phyloP scores from a whole-genome alignment of 1,139 yeast species.

The Ashbya aceris region DNA sequence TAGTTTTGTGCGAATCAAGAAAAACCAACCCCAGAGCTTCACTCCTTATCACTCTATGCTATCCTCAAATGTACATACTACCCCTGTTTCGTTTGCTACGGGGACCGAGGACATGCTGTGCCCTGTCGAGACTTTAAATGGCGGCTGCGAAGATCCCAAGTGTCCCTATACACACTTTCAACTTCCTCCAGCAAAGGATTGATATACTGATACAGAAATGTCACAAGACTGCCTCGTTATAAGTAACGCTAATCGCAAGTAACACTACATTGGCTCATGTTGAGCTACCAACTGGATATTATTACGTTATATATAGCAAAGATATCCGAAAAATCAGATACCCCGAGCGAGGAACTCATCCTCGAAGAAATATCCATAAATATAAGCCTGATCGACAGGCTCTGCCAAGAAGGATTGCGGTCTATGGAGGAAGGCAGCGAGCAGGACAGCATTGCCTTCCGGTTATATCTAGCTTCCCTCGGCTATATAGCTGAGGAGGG shows the following conservation, averaged over 20 bases:
- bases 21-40: not conserved
- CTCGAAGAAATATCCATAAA: too few species aligned
- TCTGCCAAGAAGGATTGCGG: too few species aligned
- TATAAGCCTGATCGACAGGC: too few species aligned
- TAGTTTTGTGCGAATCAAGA: conserved; percentile 1
- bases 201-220: too few species aligned
- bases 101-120: not conserved
- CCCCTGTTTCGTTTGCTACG: not conserved
- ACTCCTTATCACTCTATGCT: conserved; percentile 1
- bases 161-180: not conserved
- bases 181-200: too few species aligned
- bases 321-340: too few species aligned
- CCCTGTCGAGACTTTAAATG: conserved; percentile 1
- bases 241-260: too few species aligned
- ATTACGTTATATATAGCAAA: too few species aligned
- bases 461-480: not conserved
- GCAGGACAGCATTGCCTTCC: not conserved
- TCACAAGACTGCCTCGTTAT: too few species aligned
- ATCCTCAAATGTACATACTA: not conserved
- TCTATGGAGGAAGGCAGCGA: not conserved
- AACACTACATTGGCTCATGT: too few species aligned
- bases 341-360: too few species aligned
- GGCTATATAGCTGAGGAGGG: not conserved
- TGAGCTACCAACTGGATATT: too few species aligned
- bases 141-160: not conserved